Evolutionary conservation across 257 asterid species (phyloP), one percentile per base, ranked within the genome.

Genomic region (Nicotiana otophora): DNA sequence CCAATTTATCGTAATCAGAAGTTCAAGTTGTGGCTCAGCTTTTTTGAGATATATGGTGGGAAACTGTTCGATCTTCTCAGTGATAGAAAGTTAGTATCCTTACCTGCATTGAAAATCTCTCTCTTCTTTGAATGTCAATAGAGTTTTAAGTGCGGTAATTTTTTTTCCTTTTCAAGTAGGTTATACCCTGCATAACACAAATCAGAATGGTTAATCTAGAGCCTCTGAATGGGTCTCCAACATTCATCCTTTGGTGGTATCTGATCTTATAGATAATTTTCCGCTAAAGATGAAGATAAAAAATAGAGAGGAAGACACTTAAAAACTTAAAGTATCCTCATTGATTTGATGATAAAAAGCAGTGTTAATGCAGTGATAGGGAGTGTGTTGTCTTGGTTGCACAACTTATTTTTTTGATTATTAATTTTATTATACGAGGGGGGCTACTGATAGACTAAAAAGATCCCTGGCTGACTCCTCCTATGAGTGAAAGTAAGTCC

Each of bases 21-120:
- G 91, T 97, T 95, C 90, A 97, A 97, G 90, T 86, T 97, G 91
- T 97, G 98, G 99, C 98, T 97, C 84, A 95, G 99, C 92, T 97
- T 89, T 88, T 97, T 97, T 81, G 99, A 97, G 88, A 97, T 97
- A 86, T 97, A 97, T 84, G 98, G 99, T 20, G 98, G 99, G 75
- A 97, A 97, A 83, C 98, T 97, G 83, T 95, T 61, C 84, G 99
- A 97, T 91, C 98, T 97, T 83, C 98, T 97, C 87, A 90, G 98
- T 51, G 99, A 97, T 51, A 87, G 99, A 89, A 95, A 93, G 99
- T 97, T 84, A 90, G 81, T 89, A 83, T 86, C 85, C 90, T 83
- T 57, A 68, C 68, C 58, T 74, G 42, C 80, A 51, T 74, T 15
- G 26, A 74, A 51, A 48, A 74, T 58, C 80, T 74, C 58, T 53